Percentiles rank a stretch among this genome's conserved stretches.
These are phyloP conservation scores for Solanum piurae DNA, from an alignment of 257 asterid species.

Conservation along the genomic window DNA sequence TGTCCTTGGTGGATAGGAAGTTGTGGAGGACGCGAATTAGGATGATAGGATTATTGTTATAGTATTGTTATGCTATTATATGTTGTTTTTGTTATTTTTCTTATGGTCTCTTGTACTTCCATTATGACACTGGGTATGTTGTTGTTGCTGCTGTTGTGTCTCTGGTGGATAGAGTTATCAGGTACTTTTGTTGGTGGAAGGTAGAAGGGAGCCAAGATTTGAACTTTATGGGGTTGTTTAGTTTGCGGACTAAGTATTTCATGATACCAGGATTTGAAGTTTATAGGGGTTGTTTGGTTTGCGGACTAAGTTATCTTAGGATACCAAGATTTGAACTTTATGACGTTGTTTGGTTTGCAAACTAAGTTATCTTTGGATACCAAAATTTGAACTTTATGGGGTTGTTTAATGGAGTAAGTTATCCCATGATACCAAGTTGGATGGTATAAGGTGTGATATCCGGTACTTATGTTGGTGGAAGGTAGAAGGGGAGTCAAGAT, in stretches of 20 bases:
- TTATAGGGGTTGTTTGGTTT: not conserved
- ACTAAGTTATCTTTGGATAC: not conserved
- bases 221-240: not conserved
- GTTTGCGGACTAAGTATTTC: not conserved
- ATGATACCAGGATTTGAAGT: not conserved
- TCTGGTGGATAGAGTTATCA: not conserved
- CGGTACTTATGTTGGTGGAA: too few species aligned
- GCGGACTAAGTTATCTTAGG: not conserved
- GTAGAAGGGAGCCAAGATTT: not conserved
- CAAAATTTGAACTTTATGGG: not conserved
- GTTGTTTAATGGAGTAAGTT: not conserved
- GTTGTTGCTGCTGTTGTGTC: not conserved
- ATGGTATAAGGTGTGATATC: too few species aligned
- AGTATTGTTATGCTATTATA: not conserved
- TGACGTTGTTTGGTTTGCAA: not conserved
- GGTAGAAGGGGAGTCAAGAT: too few species aligned
- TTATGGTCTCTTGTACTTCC: too few species aligned
- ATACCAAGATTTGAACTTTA: not conserved
- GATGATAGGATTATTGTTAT: not conserved
- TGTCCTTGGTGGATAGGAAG: not conserved
- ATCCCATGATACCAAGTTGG: not conserved
- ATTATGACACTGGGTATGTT: not conserved
- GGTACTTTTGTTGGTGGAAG: not conserved
- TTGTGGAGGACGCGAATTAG: not conserved
- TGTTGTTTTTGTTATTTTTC: not conserved